Evolutionary conservation across 2,329 filamentous ascomycete genomes (phyloP).

Genomic region (Pseudodiploospora longispora): DNA sequence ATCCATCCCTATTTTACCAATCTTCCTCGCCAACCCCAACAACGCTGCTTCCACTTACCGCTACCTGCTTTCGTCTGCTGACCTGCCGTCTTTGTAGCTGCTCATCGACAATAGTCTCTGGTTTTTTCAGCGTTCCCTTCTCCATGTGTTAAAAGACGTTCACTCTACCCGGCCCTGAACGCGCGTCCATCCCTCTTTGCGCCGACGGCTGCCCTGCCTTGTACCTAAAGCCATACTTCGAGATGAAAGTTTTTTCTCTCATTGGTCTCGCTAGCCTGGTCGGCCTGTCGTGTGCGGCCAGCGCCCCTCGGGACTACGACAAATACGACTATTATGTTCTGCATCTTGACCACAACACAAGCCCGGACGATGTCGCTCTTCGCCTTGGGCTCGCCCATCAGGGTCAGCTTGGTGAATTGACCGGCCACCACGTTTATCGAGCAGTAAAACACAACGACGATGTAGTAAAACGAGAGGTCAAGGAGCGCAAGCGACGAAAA

Average conservation of each 20-base stretch:
- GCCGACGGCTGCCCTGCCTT: conserved; percentile 2
- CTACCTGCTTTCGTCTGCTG: too few species aligned
- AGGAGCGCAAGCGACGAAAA: conserved; percentile 52
- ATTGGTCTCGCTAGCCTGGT: conserved; percentile 47
- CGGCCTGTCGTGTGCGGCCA: conserved; percentile 37
- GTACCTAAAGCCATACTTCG: conserved; percentile 1
- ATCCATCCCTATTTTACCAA: too few species aligned
- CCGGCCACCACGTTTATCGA: conserved; percentile 79
- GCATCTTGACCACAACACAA: conserved; percentile 60
- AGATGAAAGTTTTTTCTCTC: conserved; percentile 45
- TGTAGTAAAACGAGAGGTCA: conserved; percentile 46
- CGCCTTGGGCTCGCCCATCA: conserved; percentile 72
- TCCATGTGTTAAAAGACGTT: conserved; percentile 7
- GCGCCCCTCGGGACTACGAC: conserved; percentile 62
- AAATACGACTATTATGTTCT: conserved; percentile 89
- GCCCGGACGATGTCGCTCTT: conserved; percentile 61
- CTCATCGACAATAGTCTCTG: not conserved
- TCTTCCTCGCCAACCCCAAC: too few species aligned
- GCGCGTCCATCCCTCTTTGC: conserved; percentile 6
- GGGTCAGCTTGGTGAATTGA: conserved; percentile 68
- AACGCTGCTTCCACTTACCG: too few species aligned
- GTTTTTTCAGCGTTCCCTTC: not conserved
- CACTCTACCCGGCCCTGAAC: not conserved
- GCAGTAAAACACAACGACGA: conserved; percentile 55
- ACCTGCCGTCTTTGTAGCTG: too few species aligned